A percentile compares a stretch with the other conserved stretches of the same genome.
These are phyloP conservation scores for Ceratobasidium sp. DNA, from an alignment of 1,284 basidiomycete species.

Conservation along the genomic window DNA sequence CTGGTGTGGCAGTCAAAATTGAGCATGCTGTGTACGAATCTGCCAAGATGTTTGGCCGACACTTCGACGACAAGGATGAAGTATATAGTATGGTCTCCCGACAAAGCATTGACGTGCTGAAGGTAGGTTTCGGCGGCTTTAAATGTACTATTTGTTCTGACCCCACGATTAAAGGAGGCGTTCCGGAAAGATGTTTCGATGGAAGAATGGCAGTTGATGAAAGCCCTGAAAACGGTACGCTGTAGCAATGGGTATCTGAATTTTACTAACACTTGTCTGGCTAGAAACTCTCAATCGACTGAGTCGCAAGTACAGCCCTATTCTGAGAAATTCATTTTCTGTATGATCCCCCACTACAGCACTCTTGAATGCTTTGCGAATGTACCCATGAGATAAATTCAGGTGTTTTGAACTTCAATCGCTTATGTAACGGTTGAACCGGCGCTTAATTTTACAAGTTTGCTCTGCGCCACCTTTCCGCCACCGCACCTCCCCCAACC, in stretches of 20 bases:
- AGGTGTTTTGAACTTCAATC: too few species aligned
- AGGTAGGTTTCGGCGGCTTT: conserved; percentile 62
- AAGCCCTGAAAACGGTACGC: conserved; percentile 86
- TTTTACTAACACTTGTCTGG: neutral
- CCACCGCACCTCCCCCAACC: neutral
- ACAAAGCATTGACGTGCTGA: conserved; percentile 93
- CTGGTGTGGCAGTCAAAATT: conserved; percentile 97
- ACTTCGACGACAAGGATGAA: conserved; percentile 97
- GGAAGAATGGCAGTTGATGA: conserved; percentile 96
- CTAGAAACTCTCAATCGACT: conserved; percentile 42
- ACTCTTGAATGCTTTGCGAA: conserved; percentile 4
- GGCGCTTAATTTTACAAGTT: conserved; percentile 27
- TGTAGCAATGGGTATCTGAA: neutral
- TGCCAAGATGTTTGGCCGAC: conserved; percentile 92
- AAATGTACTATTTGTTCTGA: conserved; percentile 41
- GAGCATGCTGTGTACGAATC: conserved; percentile 97
- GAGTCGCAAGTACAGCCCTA: neutral
- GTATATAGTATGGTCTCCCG: conserved; percentile 91
- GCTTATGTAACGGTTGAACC: neutral
- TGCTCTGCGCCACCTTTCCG: conserved; percentile 3
- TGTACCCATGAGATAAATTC: neutral
- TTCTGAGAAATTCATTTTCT: neutral
- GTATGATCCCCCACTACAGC: neutral
- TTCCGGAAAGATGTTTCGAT: conserved; percentile 92
- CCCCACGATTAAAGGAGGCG: conserved; percentile 64